Conservation (phyloP, 176 grass and related monocot species). For the Lolium rigidum region DNA sequence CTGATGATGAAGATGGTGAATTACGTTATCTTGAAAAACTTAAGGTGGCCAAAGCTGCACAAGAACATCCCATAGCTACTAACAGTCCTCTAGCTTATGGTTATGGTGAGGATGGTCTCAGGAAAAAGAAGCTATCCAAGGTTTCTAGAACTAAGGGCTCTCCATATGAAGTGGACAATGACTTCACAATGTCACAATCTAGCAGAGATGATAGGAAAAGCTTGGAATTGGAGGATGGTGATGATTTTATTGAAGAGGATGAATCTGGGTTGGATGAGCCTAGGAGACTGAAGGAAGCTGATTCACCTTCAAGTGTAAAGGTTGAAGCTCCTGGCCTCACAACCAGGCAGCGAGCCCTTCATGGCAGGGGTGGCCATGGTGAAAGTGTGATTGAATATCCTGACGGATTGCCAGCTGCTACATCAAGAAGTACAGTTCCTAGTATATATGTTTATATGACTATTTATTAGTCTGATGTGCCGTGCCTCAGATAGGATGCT, state of each 20-base stretch:
- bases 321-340: constrained; percentile 65
- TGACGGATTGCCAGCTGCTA: constrained; percentile 77
- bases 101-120: constrained; percentile 50
- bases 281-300: constrained; percentile 46
- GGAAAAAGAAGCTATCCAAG: constrained; percentile 75
- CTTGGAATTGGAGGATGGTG: constrained; percentile 49
- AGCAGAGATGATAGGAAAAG: constrained; percentile 60
- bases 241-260: constrained; percentile 75
- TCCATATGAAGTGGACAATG: constrained; percentile 78
- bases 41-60: constrained; percentile 52
- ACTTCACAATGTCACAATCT: constrained; percentile 61
- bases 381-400: constrained; percentile 89
- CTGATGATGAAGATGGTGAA: constrained; percentile 68
- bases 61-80: constrained; percentile 47
- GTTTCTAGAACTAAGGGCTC: constrained; percentile 32
- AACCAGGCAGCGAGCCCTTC: constrained; percentile 89
- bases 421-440: constrained; percentile 85
- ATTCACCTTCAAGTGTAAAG: constrained; percentile 50
- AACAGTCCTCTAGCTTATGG: constrained; percentile 49
- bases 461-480: constrained; percentile 38
- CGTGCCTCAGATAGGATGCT: constrained; percentile 27
- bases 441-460: constrained; percentile 48
- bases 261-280: constrained; percentile 68
- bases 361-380: constrained; percentile 77
- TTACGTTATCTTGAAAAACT: constrained; percentile 74